Conservation (phyloP, 106 monocot genomes). For the Dendrobium catenatum region DNA sequence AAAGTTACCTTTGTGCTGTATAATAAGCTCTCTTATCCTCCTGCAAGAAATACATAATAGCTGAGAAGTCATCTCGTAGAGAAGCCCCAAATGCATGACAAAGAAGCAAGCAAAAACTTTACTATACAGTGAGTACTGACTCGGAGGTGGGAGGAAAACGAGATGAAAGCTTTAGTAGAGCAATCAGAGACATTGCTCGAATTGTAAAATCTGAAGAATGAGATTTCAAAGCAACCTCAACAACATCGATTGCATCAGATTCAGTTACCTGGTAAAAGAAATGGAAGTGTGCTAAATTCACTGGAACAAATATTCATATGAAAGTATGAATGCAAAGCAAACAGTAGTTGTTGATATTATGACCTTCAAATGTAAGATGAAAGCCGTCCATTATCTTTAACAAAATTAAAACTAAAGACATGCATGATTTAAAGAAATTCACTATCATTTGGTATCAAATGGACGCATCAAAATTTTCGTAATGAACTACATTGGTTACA, state of each 20-base stretch:
- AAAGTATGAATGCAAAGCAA: neutral
- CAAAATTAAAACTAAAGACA: neutral
- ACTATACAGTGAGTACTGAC: constrained; percentile 28
- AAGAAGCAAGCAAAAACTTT: neutral
- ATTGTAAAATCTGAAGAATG: constrained; percentile 80
- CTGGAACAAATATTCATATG: neutral
- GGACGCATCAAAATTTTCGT: neutral
- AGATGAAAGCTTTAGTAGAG: constrained; percentile 94
- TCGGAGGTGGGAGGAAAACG: constrained; percentile 88
- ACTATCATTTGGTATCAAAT: neutral
- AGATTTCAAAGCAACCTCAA: constrained; percentile 63
- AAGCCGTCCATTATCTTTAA: neutral
- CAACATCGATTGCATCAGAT: constrained; percentile 80
- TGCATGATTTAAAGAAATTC: neutral
- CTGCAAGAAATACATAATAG: constrained; percentile 21
- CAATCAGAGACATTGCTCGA: constrained; percentile 80
- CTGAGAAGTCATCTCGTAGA: neutral
- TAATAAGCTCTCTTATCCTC: constrained; percentile 76
- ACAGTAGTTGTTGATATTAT: neutral
- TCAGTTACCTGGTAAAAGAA: constrained; percentile 67
- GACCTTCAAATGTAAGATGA: neutral
- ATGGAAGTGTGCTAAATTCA: neutral
- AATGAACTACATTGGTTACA: neutral
- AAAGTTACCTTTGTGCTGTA: constrained; percentile 75
- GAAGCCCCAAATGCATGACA: neutral